Base-by-base conservation (phyloP, 164 flowering plant genomes). In the Magnolia sinica region DNA sequence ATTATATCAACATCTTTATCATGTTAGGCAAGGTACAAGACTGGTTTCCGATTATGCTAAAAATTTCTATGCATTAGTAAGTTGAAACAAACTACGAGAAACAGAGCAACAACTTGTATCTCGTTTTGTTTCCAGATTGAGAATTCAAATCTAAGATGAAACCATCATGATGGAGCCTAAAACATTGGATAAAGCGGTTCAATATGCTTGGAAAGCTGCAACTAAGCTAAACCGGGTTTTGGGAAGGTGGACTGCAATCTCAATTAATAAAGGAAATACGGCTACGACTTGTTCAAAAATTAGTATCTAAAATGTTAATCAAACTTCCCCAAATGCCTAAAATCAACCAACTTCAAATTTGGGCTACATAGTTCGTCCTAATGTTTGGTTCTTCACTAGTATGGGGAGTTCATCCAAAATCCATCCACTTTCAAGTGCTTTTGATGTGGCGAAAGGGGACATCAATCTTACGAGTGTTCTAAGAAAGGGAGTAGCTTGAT, bases 41-140 rank as follows among this genome's bases (percentile, higher is more conserved):
- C 65, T 63, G 16, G 65, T 63, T 63, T 63, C 20, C 20, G 7
- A 63, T 63, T 63, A 63, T 63, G 65, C 65, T 63, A 22, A 63
- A 63, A 63, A 63, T 16, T 63, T 4, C 65, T 63, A 63, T n/a
- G 65, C 65, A 63, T 63, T 63, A 63, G 65, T 63, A 63, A 63
- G 65, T 63, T 22, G 1, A 63, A 63, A 63, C 65, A 63, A 63
- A 63, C 23, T 0, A 63, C 2, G 23, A 63, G 23, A 63, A 63
- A 63, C 20, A 18, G 65, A 63, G 65, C 65, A 63, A 63, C 19
- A 63, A 63, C 65, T n/a, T 63, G 65, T 7, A n/a, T 63, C 65
- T 63, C 23, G 8, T 16, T 63, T 63, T 59, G 64, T 59, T 59
- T 59, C 16, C n/a, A 16, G 64, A 59, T 59, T 59, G 64, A 59